Conservation (phyloP, 2,329 filamentous ascomycete genomes). For the Fusarium nelsonii region DNA sequence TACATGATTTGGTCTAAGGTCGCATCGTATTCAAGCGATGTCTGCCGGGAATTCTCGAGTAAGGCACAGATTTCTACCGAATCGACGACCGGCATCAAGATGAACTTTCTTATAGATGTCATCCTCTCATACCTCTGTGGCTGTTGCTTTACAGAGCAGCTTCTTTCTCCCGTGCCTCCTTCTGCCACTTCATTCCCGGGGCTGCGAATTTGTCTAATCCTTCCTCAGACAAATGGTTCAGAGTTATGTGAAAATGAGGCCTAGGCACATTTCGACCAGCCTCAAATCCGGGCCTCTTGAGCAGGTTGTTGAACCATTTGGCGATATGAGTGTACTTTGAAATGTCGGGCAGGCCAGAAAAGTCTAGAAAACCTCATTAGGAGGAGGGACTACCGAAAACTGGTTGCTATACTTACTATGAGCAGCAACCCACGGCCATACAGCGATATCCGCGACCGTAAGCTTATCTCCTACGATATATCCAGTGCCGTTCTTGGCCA, state of each 20-base stretch:
- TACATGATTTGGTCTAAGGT: no score
- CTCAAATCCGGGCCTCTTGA: constrained; percentile 76
- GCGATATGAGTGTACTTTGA: constrained; percentile 80
- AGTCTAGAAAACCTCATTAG: not conserved
- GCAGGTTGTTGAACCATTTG: constrained; percentile 79
- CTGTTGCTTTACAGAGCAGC: not conserved
- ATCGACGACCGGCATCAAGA: no score
- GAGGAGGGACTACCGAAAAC: no score
- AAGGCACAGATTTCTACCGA: no score
- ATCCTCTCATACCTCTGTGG: no score
- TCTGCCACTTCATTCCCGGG: not conserved
- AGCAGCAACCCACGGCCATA: constrained; percentile 79
- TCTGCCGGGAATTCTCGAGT: no score
- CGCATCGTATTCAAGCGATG: no score
- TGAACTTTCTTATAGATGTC: no score
- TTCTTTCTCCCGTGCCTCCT: not conserved
- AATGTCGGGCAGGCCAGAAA: constrained; percentile 60
- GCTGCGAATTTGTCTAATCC: constrained; percentile 62
- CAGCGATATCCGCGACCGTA: constrained; percentile 82
- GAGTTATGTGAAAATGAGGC: constrained; percentile 69
- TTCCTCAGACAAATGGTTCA: constrained; percentile 59
- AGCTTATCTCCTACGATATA: constrained; percentile 75
- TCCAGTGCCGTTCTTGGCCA: constrained; percentile 66
- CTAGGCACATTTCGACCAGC: constrained; percentile 80
- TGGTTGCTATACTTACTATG: constrained; percentile 53